Percentiles rank a stretch among this genome's conserved stretches.
Evolutionary conservation across 1,139 yeast species (phyloP).

Genomic region (Waltiozyma sp.): DNA sequence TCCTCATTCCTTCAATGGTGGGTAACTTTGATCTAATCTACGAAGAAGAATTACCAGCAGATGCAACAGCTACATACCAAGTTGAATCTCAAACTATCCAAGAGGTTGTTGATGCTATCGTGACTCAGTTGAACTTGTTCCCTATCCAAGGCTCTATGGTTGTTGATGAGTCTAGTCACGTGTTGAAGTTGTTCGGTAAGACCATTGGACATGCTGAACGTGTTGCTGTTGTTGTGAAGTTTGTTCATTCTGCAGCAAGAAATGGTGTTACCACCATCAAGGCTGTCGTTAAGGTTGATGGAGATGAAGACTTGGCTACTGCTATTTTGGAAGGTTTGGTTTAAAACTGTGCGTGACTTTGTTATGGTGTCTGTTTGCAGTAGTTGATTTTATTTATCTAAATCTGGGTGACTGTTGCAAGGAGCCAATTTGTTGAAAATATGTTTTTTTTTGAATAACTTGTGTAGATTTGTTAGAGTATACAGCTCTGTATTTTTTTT

Average conservation of each 20-base stretch:
- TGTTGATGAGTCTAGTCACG: slow-evolving; percentile 51
- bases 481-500: too few species aligned
- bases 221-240: slow-evolving; percentile 58
- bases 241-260: slow-evolving; percentile 62
- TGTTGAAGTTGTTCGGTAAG: slow-evolving; percentile 75
- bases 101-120: slow-evolving; percentile 38
- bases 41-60: slow-evolving; percentile 47
- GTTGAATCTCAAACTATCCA: slow-evolving; percentile 33
- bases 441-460: too few species aligned
- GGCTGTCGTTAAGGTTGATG: slow-evolving; percentile 60
- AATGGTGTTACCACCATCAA: slow-evolving; percentile 75
- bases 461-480: too few species aligned
- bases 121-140: slow-evolving; percentile 41
- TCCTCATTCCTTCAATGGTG: slow-evolving; percentile 64
- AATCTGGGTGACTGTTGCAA: too few species aligned
- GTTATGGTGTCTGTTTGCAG: too few species aligned
- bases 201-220: slow-evolving; percentile 56
- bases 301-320: slow-evolving; percentile 31
- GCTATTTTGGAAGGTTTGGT: slow-evolving; percentile 33
- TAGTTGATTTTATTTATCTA: too few species aligned
- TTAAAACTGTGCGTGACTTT: neutral
- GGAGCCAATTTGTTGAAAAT: too few species aligned
- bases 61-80: slow-evolving; percentile 51
- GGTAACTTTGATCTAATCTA: slow-evolving; percentile 67
- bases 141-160: slow-evolving; percentile 75